Base-by-base conservation (phyloP, 2,329 filamentous ascomycete species). In the Hypoxylon sp. region DNA sequence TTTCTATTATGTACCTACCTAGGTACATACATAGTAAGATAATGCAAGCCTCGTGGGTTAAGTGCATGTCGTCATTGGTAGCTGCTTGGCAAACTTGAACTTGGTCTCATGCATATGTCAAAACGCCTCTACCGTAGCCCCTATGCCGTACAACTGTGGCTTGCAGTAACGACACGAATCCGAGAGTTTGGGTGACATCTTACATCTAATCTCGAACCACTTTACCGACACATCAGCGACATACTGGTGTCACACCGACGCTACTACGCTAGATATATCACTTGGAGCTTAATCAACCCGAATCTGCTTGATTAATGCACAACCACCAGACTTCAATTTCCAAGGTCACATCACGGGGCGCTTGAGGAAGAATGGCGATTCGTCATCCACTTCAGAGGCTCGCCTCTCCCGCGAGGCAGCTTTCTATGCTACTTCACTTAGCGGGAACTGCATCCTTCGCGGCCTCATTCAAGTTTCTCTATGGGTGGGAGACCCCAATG, bases 381-480 rank as follows among this genome's bases (percentile, higher is more conserved):
- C 89, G 91, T 77, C 87, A 92, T 78, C 86, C 85, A 44, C 82
- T 91, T 4, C 90, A 93, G 76, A 82, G 88, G 39, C 78, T 92
- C 19, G 73, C 82, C 2, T 89, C 90, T 62, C 91, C 91, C 0
- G 89, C 89, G 1, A 85, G 85, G 61, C 84, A 84, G 41, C 70
- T 86, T 59, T 92, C 90, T 1, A 83, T 89, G 20, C 62, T 86
- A 8, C 75, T 92, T 43, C 91, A 93, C 75, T 75, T 81, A 2
- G 65, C 79, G 1, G 86, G 86, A 52, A 79, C 85, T 48, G 70
- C 78, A 37, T 87, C 84, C 6, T 88, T 88, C 71, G 68, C 76
- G 19, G 80, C 82, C 49, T 86, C 80, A 52, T 88, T 87, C 73
- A 75, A 79, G 61, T 87, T 84, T 69, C 77, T 88, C 2, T 70